phyloP scores from a whole-genome alignment of 2,329 filamentous ascomycete genomes.

The Annulohypoxylon truncatum region DNA sequence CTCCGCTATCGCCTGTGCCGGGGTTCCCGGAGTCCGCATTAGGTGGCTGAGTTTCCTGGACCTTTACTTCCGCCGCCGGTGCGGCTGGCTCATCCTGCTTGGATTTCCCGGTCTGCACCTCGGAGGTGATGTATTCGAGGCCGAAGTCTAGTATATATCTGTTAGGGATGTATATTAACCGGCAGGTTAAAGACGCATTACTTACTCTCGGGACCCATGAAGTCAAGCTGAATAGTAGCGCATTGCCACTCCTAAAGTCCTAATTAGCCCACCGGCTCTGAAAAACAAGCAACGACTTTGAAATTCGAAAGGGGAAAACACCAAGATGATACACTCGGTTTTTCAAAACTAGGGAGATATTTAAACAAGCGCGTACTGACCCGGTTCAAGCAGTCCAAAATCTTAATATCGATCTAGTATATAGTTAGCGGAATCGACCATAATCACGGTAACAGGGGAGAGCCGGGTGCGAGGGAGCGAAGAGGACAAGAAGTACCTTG shows the following conservation, averaged over 20 bases:
- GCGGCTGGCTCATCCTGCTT: constrained; percentile 28
- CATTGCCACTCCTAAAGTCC: constrained; percentile 71
- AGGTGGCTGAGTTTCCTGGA: constrained; percentile 47
- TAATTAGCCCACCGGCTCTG: constrained; percentile 17
- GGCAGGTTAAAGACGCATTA: background rate
- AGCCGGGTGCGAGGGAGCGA: too few species aligned
- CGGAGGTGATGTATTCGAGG: constrained; percentile 84
- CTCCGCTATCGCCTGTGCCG: constrained; percentile 6
- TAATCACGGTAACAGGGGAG: too few species aligned
- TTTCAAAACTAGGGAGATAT: background rate
- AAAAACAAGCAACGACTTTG: background rate
- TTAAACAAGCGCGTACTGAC: constrained; percentile 56
- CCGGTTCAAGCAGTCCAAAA: constrained; percentile 85
- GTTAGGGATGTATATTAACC: constrained; percentile 42
- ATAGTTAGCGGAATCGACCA: constrained; percentile 8
- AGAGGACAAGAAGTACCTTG: constrained; percentile 70
- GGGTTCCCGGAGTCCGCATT: constrained; percentile 39
- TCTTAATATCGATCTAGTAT: constrained; percentile 78
- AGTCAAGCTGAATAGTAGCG: constrained; percentile 94
- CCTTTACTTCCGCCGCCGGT: constrained; percentile 54
- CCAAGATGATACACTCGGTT: background rate
- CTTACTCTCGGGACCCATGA: constrained; percentile 64
- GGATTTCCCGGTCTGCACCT: constrained; percentile 50
- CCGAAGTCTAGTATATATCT: constrained; percentile 84
- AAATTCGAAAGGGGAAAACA: background rate